A percentile compares a stretch with the other conserved stretches of the same genome.
phyloP scores from a whole-genome alignment of 176 grass and related monocot genomes.

The Neostapfia colusana region DNA sequence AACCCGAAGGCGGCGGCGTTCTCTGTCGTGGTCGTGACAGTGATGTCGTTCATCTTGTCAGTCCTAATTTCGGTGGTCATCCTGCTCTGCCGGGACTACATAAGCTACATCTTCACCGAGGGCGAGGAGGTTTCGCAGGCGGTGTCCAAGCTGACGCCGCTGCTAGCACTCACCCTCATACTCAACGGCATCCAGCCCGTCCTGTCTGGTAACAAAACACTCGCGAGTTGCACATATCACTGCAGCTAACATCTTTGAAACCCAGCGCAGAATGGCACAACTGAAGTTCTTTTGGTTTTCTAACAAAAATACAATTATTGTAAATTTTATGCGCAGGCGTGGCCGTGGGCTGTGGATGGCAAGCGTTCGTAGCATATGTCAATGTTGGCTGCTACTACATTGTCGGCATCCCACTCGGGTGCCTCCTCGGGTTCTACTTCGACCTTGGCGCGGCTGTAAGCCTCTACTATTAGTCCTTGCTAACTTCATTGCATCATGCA shows the following conservation, averaged over 20 bases:
- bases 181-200: slow-evolving; percentile 73
- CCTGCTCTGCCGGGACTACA: slow-evolving; percentile 38
- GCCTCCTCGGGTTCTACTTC: slow-evolving; percentile 45
- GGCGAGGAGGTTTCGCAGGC: slow-evolving; percentile 49
- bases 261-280: neutral
- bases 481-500: neutral
- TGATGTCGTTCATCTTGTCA: slow-evolving; percentile 35
- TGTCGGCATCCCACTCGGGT: slow-evolving; percentile 42
- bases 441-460: slow-evolving; percentile 40
- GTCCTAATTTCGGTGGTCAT: slow-evolving; percentile 35
- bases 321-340: slow-evolving; percentile 24
- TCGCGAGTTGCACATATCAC: neutral
- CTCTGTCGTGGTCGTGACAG: slow-evolving; percentile 45
- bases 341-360: slow-evolving; percentile 52
- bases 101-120: slow-evolving; percentile 62
- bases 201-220: slow-evolving; percentile 45
- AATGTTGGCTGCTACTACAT: slow-evolving; percentile 56
- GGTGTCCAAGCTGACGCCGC: slow-evolving; percentile 45
- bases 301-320: neutral
- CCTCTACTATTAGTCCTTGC: neutral
- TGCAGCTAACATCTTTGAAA: neutral
- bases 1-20: slow-evolving; percentile 57
- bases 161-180: slow-evolving; percentile 56
- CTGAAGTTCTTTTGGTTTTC: neutral
- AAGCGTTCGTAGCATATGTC: slow-evolving; percentile 54